Evolutionary conservation across 2,329 filamentous ascomycete genomes (phyloP).

Genomic region (Fusarium napiforme): DNA sequence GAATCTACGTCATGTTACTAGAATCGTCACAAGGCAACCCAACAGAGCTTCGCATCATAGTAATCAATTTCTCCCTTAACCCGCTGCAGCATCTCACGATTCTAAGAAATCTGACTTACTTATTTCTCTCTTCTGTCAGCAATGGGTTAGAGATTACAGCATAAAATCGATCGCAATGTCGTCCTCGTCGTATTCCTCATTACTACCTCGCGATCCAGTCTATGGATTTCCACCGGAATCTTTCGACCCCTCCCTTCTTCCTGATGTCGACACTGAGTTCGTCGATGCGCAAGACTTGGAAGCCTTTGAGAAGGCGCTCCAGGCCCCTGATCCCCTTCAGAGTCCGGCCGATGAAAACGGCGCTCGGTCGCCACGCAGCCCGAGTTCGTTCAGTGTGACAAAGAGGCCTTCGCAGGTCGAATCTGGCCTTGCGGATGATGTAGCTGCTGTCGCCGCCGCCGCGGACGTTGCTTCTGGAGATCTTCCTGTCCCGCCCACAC

Average conservation of each 20-base stretch:
- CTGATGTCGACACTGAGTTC: slow-evolving; percentile 85
- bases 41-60: slow-evolving; percentile 31
- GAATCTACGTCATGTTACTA: slow-evolving; percentile 47
- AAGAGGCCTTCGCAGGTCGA: slow-evolving; percentile 53
- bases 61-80: slow-evolving; percentile 24
- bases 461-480: slow-evolving; percentile 55
- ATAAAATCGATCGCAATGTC: slow-evolving; percentile 38
- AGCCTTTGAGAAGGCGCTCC: slow-evolving; percentile 83
- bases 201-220: slow-evolving; percentile 42
- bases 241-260: slow-evolving; percentile 76
- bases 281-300: slow-evolving; percentile 76
- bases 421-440: slow-evolving; percentile 47
- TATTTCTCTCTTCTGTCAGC: not conserved
- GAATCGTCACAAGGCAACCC: slow-evolving; percentile 41
- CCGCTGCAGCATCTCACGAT: slow-evolving; percentile 5
- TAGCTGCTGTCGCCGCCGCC: slow-evolving; percentile 52
- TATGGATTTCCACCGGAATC: slow-evolving; percentile 71
- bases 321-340: slow-evolving; percentile 80
- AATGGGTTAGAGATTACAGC: slow-evolving; percentile 28
- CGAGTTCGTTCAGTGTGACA: slow-evolving; percentile 56
- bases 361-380: slow-evolving; percentile 55
- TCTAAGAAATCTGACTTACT: not conserved
- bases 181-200: slow-evolving; percentile 36
- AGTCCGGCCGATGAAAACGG: slow-evolving; percentile 65
- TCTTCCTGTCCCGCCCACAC: slow-evolving; percentile 35